Evolutionary conservation across 139 green algal species (phyloP).

Genomic region (Monoraphidium neglectum): DNA sequence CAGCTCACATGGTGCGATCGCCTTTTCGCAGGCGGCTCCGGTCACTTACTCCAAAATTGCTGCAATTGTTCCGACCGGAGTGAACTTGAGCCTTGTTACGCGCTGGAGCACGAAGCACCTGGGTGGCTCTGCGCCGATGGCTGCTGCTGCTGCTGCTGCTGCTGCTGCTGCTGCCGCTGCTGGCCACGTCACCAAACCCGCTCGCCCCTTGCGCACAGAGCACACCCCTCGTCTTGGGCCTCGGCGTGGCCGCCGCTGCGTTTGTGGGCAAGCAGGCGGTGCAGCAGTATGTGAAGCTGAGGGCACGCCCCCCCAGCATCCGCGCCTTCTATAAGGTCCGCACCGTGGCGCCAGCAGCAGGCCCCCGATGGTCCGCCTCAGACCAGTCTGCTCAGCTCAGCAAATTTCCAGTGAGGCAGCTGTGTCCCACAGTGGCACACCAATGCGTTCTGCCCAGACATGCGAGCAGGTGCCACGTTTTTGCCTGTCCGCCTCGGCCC

Average conservation of each 20-base stretch:
- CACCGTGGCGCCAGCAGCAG: background rate
- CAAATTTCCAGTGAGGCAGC: background rate
- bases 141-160: too few species aligned
- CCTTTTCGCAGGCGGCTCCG: too few species aligned
- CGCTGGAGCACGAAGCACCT: too few species aligned
- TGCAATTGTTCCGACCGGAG: too few species aligned
- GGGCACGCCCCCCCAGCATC: slow-evolving; percentile 51
- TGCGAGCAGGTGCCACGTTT: background rate
- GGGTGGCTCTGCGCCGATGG: too few species aligned
- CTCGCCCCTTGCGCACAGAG: slow-evolving; percentile 58
- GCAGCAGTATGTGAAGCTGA: slow-evolving; percentile 70
- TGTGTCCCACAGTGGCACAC: background rate
- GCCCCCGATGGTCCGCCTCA: background rate
- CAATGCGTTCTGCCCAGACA: background rate
- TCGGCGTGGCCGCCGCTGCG: slow-evolving; percentile 86
- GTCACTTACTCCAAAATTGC: too few species aligned
- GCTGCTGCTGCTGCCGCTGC: too few species aligned
- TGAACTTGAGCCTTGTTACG: too few species aligned
- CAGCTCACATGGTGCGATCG: too few species aligned
- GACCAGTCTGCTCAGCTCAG: background rate
- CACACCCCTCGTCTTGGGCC: slow-evolving; percentile 81
- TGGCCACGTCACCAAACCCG: background rate
- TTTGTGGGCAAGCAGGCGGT: slow-evolving; percentile 73
- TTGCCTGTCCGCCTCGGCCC: background rate
- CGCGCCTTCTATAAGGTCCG: slow-evolving; percentile 81